Base-by-base conservation (phyloP, 257 asterid species). In the Solanum peruvianum region DNA sequence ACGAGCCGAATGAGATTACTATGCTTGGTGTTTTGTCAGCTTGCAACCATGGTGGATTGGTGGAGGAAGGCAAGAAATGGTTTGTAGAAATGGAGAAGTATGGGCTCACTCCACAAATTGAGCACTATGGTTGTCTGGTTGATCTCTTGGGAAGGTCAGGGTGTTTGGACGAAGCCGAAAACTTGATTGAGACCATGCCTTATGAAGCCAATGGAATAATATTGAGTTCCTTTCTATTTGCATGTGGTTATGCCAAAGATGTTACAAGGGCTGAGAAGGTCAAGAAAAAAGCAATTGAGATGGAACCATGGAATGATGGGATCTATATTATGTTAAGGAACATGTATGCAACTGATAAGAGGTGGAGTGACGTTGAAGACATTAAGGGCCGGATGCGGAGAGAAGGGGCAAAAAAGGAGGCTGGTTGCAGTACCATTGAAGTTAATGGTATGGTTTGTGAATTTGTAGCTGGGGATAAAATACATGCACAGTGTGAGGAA, bases 121-220 rank as follows among this genome's bases (percentile, higher is more conserved):
- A 94, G 92, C 99, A 97, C 82, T 97, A 95, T 71, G 98, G 99
- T 27, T 97, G 99, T 90, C 62, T 95, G 77, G 91, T 95, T 6
- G 99, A 97, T 90, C 95, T 97, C 41, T 81, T 97, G 88, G 98
- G 99, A 66, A 91, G 98, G 91, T 95, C 98, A 8, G 99, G 99
- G 20, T 85, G 90, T 85, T 76, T 97, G 90, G 96, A 92, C 88
- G 99, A 95, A 92, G 99, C 98, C 13, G 99, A 97, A 87, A 90
- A 83, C 88, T 83, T 97, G 89, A 92, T 97, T 3, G 88, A 93
- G 88, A 76, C 87, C 90, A 97, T 95, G 99, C 99, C 99, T 49
- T 94, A 88, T n/a, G 98, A 95, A 86, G 95, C 93, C 37, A 97
- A 97, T 89, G 97, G 98, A 73, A 93, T 97, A 83, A 95, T 97